Evolutionary conservation across 768 basidiomycete species (phyloP).

Genomic region (Suillus paluster): DNA sequence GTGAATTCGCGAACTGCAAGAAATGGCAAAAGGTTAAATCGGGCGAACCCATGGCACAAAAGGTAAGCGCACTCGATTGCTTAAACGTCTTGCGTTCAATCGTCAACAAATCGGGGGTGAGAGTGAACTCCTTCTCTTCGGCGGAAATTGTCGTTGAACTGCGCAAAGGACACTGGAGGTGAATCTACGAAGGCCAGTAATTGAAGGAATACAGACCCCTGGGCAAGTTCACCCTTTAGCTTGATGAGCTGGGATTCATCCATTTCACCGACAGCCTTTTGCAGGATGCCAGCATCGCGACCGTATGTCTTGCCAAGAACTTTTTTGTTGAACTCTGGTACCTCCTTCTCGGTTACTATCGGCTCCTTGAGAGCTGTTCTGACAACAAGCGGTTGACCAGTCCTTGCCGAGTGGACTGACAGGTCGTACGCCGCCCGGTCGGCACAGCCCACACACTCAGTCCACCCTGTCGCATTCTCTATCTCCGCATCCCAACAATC

Average conservation of each 20-base stretch:
- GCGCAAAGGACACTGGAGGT: slow-evolving; percentile 11
- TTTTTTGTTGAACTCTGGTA: slow-evolving; percentile 87
- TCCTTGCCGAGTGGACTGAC: slow-evolving; percentile 83
- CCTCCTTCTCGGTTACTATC: slow-evolving; percentile 77
- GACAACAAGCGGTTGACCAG: slow-evolving; percentile 85
- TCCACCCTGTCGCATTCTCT: slow-evolving; percentile 85
- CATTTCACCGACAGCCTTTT: slow-evolving; percentile 66
- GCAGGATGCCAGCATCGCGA: slow-evolving; percentile 72
- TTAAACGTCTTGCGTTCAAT: slow-evolving; percentile 87
- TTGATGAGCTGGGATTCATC: slow-evolving; percentile 65
- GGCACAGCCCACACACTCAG: slow-evolving; percentile 98
- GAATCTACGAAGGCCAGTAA: background rate
- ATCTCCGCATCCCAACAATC: slow-evolving; percentile 99
- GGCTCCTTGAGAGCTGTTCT: slow-evolving; percentile 87
- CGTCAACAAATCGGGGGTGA: slow-evolving; percentile 75
- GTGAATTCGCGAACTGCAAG: slow-evolving; percentile 87
- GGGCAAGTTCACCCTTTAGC: slow-evolving; percentile 71
- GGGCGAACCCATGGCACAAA: slow-evolving; percentile 13
- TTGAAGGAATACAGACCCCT: slow-evolving; percentile 54
- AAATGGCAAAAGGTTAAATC: slow-evolving; percentile 21
- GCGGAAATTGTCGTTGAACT: slow-evolving; percentile 61
- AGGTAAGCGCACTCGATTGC: slow-evolving; percentile 66
- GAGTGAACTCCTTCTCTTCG: slow-evolving; percentile 68
- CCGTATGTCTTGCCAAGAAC: slow-evolving; percentile 87
- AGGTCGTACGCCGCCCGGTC: slow-evolving; percentile 98